Evolutionary conservation across 345 rosid species (phyloP).

Genomic region (Eucalyptus virginea): DNA sequence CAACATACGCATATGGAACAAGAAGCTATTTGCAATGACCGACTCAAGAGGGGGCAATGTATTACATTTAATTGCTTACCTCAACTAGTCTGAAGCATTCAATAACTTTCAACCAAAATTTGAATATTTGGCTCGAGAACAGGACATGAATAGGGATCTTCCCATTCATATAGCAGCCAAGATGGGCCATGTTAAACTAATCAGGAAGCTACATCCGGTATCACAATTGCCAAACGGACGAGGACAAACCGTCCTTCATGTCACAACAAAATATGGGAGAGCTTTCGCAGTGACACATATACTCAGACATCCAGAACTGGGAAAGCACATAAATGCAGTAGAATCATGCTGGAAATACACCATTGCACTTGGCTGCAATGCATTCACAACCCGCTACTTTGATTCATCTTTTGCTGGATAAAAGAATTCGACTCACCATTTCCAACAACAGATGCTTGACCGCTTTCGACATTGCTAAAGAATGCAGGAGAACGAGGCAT

Average conservation of each 20-base stretch:
- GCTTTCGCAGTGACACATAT: neutral
- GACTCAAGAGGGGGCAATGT: no score
- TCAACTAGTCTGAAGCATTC: no score
- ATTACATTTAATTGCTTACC: no score
- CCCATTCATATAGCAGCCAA: neutral
- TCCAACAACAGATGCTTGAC: no score
- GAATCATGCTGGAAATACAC: neutral
- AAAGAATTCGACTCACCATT: no score
- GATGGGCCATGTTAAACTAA: neutral
- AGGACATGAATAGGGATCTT: neutral
- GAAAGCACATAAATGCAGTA: no score
- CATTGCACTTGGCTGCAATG: neutral
- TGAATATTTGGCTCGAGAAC: no score
- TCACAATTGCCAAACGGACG: fast-evolving
- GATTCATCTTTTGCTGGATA: neutral
- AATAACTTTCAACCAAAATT: no score
- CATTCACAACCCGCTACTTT: neutral
- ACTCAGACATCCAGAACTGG: neutral
- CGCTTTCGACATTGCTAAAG: no score
- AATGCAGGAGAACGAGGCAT: no score
- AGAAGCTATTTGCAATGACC: no score
- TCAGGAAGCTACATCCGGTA: neutral
- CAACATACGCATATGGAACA: no score
- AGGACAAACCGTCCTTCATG: neutral
- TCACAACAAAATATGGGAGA: neutral